Base-by-base conservation (phyloP, 2,329 filamentous ascomycete species). In the Stemphylium vesicarium region DNA sequence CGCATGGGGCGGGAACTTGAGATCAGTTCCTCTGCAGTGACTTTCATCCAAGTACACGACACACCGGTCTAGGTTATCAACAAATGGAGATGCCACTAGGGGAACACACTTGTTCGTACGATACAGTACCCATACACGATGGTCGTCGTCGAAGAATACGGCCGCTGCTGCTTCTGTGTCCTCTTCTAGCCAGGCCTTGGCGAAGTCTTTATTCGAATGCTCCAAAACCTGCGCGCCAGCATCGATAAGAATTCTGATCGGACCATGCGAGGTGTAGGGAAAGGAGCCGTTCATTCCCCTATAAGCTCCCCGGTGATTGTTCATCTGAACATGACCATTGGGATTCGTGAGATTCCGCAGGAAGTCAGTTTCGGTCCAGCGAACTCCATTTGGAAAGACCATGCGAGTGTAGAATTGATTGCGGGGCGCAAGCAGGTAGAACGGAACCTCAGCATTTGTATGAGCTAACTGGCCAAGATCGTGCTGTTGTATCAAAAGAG, bases 181-280 rank as follows among this genome's bases (percentile, higher is more conserved):
- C 1, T 79, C 65, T 0, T 71, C 63, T 0, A 88, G 64, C 85
- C 85, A 88, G 1, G 72, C 70, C 10, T 72, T 72, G 0, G 78
- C 84, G 0, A 88, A 70, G 0, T 71, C 70, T 1, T 67, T 44
- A 61, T 87, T 89, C 54, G 81, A 77, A 75, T 85, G 83, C 62
- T 89, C 87, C 0, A 89, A 67, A 12, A 89, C 84, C 12, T 85
- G 82, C 0, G 87, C 86, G 0, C 87, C 87, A 0, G 85, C 83
- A 65, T 89, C 87, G 0, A 90, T 85, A 0, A 90, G 73, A 0
- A 89, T 77, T 0, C 78, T 75, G 11, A 87, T 85, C 40, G 11
- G 43, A 0, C 61, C 41, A 0, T 40, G 10, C 2, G 10, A 52
- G 57, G 12, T 31, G 12, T 20, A 0, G 46, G 20, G 2, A 29